Conservation (phyloP, 257 asterid genomes). For the Capsicum pubescens region DNA sequence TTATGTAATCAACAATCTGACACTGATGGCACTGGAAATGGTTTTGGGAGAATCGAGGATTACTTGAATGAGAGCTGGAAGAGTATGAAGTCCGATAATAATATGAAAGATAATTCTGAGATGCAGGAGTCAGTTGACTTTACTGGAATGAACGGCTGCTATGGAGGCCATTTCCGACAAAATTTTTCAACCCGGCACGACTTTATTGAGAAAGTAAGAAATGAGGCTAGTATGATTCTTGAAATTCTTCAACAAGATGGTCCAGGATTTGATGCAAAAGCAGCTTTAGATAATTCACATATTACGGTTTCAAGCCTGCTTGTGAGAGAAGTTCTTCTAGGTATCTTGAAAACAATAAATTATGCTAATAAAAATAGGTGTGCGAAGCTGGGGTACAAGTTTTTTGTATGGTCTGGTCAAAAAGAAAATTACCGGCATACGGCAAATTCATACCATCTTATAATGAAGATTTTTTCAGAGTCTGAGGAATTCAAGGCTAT, state of each 20-base stretch:
- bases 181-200: constrained; percentile 46
- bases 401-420: constrained; percentile 87
- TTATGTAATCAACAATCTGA: constrained; percentile 47
- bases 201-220: constrained; percentile 54
- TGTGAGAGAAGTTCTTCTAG: constrained; percentile 81
- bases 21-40: constrained; percentile 60
- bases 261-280: constrained; percentile 69
- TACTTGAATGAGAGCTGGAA: constrained; percentile 69
- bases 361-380: constrained; percentile 62
- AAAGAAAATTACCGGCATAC: constrained; percentile 79
- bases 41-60: constrained; percentile 70
- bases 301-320: constrained; percentile 80
- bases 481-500: constrained; percentile 85
- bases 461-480: constrained; percentile 82
- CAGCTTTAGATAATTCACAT: constrained; percentile 53
- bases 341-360: constrained; percentile 64
- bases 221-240: constrained; percentile 63
- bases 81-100: constrained; percentile 44
- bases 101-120: constrained; percentile 45
- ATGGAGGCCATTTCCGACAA: constrained; percentile 32
- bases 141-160: constrained; percentile 30
- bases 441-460: constrained; percentile 61
- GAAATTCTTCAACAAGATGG: constrained; percentile 84
- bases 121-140: constrained; percentile 37
- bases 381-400: constrained; percentile 90